These are phyloP conservation scores for Mycena epipterygia DNA, from an alignment of 768 basidiomycete genomes.

Conservation along the genomic window DNA sequence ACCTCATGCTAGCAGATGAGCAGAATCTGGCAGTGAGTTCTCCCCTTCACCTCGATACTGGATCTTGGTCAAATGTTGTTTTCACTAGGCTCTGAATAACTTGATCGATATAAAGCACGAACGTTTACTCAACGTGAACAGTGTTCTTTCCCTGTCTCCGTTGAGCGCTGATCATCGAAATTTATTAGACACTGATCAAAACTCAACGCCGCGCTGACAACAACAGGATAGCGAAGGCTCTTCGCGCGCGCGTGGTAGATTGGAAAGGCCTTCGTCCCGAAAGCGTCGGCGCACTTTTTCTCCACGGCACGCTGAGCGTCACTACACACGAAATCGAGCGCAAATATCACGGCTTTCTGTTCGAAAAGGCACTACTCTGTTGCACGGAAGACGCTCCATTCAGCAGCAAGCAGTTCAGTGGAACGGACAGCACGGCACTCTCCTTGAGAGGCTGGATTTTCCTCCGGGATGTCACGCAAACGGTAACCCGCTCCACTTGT, in stretches of 20 bases:
- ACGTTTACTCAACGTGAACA: conserved; percentile 87
- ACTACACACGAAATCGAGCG: conserved; percentile 97
- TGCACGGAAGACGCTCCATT: conserved; percentile 87
- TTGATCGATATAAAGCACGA: conserved; percentile 93
- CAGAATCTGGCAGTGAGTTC: conserved; percentile 84
- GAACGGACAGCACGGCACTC: conserved; percentile 83
- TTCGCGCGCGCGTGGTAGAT: conserved; percentile 91
- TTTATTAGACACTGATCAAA: conserved; percentile 96
- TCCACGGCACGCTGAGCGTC: conserved; percentile 96
- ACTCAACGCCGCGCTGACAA: conserved; percentile 94
- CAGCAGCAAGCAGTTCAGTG: conserved; percentile 78
- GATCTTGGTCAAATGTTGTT: conserved; percentile 58
- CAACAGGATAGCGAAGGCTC: conserved; percentile 87
- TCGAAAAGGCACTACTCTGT: conserved; percentile 98
- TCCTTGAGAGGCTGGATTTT: conserved; percentile 97
- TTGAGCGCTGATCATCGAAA: conserved; percentile 58
- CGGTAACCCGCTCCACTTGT: conserved; percentile 75
- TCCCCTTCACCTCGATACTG: conserved; percentile 41
- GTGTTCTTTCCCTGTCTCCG: conserved; percentile 25
- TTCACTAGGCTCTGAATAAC: conserved; percentile 80
- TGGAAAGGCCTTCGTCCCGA: conserved; percentile 99
- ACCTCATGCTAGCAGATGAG: conserved; percentile 88
- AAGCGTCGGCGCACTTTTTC: conserved; percentile 93
- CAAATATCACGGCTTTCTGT: conserved; percentile 98
- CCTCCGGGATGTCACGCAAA: conserved; percentile 93